Percentiles rank a stretch among this genome's conserved stretches.
phyloP scores from a whole-genome alignment of 768 basidiomycete genomes.

The Holtermannia corniformis region DNA sequence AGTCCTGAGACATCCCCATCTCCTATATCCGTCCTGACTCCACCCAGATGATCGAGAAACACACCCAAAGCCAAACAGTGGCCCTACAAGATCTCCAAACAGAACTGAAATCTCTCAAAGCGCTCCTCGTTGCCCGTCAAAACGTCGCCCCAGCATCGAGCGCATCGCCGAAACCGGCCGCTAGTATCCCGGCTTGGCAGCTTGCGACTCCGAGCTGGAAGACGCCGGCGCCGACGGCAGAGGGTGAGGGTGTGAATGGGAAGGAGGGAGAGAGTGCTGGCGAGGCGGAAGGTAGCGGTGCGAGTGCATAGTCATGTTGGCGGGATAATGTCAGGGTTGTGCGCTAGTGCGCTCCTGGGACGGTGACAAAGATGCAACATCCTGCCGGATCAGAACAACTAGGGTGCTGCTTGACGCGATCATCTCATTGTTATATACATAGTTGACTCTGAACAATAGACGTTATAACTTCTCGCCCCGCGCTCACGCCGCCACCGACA shows the following conservation, averaged over 20 bases:
- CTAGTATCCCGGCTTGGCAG: conserved; percentile 80
- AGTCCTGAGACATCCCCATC: too few species aligned
- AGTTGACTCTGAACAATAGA: too few species aligned
- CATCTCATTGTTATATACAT: too few species aligned
- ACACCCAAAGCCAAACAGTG: conserved; percentile 71
- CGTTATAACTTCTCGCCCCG: too few species aligned
- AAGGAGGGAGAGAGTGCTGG: conserved; percentile 10
- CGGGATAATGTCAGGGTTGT: too few species aligned
- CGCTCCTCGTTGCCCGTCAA: conserved; percentile 63
- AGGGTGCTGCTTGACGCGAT: too few species aligned
- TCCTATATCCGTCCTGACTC: neutral
- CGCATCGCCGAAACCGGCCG: neutral
- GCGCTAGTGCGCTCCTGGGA: too few species aligned
- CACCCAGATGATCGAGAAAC: conserved; percentile 83
- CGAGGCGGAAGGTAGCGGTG: too few species aligned
- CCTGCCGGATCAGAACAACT: too few species aligned
- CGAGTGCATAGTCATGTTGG: too few species aligned
- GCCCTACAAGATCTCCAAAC: conserved; percentile 80
- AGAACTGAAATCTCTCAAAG: conserved; percentile 88
- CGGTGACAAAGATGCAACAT: too few species aligned
- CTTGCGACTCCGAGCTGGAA: conserved; percentile 40
- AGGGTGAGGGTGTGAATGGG: conserved; percentile 6
- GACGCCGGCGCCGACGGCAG: conserved; percentile 8
- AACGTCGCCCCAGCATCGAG: conserved; percentile 46
- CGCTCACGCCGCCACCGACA: too few species aligned